Evolutionary conservation across 2,329 filamentous ascomycete genomes (phyloP), one percentile per base, ranked within the genome.

Genomic region (Colletotrichum somersetense): DNA sequence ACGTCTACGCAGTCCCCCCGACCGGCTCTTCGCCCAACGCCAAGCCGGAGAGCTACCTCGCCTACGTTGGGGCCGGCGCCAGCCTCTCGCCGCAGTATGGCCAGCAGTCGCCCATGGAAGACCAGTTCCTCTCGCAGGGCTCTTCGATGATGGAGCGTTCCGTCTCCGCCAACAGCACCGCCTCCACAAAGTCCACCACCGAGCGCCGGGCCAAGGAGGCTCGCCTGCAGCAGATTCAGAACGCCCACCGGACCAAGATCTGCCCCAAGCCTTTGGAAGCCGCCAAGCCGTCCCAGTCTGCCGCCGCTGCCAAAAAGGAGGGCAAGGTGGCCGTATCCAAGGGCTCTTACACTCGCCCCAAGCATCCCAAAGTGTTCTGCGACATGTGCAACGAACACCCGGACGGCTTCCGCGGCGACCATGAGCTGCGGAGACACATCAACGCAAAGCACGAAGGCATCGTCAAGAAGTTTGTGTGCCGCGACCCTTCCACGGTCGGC

Each of bases 371-470:
- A 80, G 90, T 93, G 73, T 89, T 88, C 78, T 97, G 95, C 80
- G 79, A 82, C 1, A 83, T 89, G 71, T 97, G 94, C 83, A 87
- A 87, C 63, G 91, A 93, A 67, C 89, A 93, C 64, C 91, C 91
- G 0, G 89, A 92, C 23, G 94, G 93, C 56, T 97, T 97, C 81
- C 91, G 95, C 44, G 95, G 95, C 66, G 93, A 95, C 33, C 95
- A 97, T 79, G 95, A 97, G 80, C 87, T 94, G 35, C 88, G 90
- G 55, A 87, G 92, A 23, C 92, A 94, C 75, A 87, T 87, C 65
- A 88, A 88, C 53, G 83, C 86, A 44, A 89, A 93, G 75, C 96
- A 98, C 80, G 84, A 85, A 70, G 76, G 73, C 14, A 75, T 81
- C 5, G 85, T 89, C 62, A 89, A 84, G 79, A 90, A 89, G 75